phyloP scores from a whole-genome alignment of 2,329 filamentous ascomycete genomes.

The Penicillium capsulatum region DNA sequence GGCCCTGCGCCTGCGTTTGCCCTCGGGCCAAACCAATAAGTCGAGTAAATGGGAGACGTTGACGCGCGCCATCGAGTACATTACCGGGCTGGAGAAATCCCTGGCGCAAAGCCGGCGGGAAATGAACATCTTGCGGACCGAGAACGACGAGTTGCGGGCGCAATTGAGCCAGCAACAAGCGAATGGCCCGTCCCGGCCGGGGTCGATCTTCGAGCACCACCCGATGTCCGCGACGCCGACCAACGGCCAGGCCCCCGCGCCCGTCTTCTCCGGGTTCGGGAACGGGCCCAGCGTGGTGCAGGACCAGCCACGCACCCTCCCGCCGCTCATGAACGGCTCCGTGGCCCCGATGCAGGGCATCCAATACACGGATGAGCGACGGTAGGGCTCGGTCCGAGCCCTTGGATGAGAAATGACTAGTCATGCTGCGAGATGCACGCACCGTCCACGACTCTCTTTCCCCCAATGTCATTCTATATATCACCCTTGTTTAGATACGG shows the following conservation, averaged over 20 bases:
- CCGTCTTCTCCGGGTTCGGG: slow-evolving; percentile 29
- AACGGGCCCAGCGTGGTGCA: slow-evolving; percentile 28
- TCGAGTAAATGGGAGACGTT: slow-evolving; percentile 53
- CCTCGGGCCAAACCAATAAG: slow-evolving; percentile 47
- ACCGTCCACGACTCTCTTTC: slow-evolving; percentile 14
- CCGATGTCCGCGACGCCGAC: slow-evolving; percentile 31
- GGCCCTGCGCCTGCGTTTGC: slow-evolving; percentile 42
- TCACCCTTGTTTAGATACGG: slow-evolving; percentile 17
- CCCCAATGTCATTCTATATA: slow-evolving; percentile 20
- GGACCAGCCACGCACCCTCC: slow-evolving; percentile 46
- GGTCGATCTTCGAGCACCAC: slow-evolving; percentile 36
- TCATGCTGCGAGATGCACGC: slow-evolving; percentile 18
- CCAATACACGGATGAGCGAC: slow-evolving; percentile 48
- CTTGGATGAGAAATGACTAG: slow-evolving; percentile 25
- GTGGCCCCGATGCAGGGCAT: slow-evolving; percentile 48
- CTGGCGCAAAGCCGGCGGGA: slow-evolving; percentile 38
- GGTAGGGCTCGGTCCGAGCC: slow-evolving; percentile 24
- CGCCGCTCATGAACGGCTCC: slow-evolving; percentile 45
- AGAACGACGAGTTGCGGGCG: slow-evolving; percentile 38
- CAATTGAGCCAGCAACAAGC: slow-evolving; percentile 38
- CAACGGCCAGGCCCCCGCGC: slow-evolving; percentile 33
- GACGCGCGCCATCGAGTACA: slow-evolving; percentile 49
- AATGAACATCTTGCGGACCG: slow-evolving; percentile 32
- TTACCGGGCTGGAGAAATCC: slow-evolving; percentile 42
- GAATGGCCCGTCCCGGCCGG: slow-evolving; percentile 29